Conservation (phyloP, 2,329 filamentous ascomycete species). For the Ophiostoma sp. region DNA sequence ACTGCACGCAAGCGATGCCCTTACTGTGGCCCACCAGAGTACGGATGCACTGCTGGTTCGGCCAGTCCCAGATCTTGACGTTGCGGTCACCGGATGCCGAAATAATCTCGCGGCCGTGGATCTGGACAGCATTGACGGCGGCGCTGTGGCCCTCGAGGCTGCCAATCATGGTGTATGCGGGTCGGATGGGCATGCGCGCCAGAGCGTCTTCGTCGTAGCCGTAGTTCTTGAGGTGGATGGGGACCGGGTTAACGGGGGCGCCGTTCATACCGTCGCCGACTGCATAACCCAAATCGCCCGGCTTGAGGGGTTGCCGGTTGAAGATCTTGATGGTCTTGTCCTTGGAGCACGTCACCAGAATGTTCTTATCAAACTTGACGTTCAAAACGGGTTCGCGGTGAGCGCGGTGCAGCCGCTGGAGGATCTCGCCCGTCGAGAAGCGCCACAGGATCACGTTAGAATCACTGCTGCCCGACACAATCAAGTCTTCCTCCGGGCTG, state of each 20-base stretch:
- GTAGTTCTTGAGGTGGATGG: constrained; percentile 53
- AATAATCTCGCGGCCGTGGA: constrained; percentile 80
- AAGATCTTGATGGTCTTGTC: constrained; percentile 97
- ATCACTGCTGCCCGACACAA: constrained; percentile 95
- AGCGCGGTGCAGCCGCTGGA: constrained; percentile 73
- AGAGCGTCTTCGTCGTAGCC: constrained; percentile 52
- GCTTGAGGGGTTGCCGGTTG: constrained; percentile 70
- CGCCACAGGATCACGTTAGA: constrained; percentile 87
- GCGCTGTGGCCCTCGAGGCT: constrained; percentile 81
- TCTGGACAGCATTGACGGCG: constrained; percentile 94
- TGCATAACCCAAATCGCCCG: constrained; percentile 58
- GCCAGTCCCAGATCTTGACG: constrained; percentile 94
- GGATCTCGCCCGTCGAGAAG: constrained; percentile 83
- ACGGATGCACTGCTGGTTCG: constrained; percentile 70
- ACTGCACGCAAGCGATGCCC: constrained; percentile 96
- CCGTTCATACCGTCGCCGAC: constrained; percentile 3
- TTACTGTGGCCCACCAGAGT: constrained; percentile 88
- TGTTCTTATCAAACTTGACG: constrained; percentile 85
- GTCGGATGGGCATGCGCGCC: constrained; percentile 54
- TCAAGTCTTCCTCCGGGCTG: constrained; percentile 79
- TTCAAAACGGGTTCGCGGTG: constrained; percentile 92
- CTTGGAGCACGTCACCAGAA: constrained; percentile 94
- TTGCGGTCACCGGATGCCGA: constrained; percentile 92
- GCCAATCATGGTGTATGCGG: constrained; percentile 75
- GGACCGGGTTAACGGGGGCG: constrained; percentile 56